Percentiles rank a stretch among this genome's conserved stretches.
Conservation (phyloP, 768 basidiomycete species). For the Fibroporia radiculosa region DNA sequence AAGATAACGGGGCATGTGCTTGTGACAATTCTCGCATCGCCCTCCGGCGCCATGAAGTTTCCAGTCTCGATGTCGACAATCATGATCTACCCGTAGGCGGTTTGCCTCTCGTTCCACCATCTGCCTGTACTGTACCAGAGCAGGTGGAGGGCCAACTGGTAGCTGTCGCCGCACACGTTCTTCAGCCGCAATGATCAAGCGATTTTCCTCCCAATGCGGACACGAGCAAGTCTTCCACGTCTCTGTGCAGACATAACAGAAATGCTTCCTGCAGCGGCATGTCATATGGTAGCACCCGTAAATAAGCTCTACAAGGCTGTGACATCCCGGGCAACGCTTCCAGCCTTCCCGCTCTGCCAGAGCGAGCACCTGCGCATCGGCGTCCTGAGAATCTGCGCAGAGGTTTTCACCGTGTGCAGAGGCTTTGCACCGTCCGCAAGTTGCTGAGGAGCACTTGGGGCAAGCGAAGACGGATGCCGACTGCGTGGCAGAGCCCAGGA, state of each 20-base stretch:
- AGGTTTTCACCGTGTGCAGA: slow-evolving; percentile 29
- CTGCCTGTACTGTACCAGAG: neutral
- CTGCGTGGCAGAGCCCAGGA: slow-evolving; percentile 36
- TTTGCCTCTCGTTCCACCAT: slow-evolving; percentile 27
- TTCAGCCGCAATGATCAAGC: slow-evolving; percentile 35
- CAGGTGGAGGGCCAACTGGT: slow-evolving; percentile 4
- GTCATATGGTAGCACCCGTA: slow-evolving; percentile 35
- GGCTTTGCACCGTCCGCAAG: slow-evolving; percentile 46
- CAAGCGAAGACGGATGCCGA: slow-evolving; percentile 25
- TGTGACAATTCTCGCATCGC: slow-evolving; percentile 38
- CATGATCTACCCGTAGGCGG: slow-evolving; percentile 42
- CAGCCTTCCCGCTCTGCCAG: slow-evolving; percentile 35
- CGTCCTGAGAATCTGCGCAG: slow-evolving; percentile 31
- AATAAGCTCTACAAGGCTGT: slow-evolving; percentile 23
- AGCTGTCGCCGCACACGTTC: slow-evolving; percentile 32
- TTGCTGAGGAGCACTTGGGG: slow-evolving; percentile 27
- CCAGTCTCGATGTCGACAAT: slow-evolving; percentile 43
- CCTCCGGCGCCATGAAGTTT: slow-evolving; percentile 34
- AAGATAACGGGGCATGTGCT: slow-evolving; percentile 35
- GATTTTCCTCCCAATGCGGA: slow-evolving; percentile 54
- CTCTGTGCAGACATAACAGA: slow-evolving; percentile 49
- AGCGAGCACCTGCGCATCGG: slow-evolving; percentile 33
- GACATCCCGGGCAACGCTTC: slow-evolving; percentile 32
- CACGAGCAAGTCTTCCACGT: slow-evolving; percentile 59
- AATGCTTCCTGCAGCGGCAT: slow-evolving; percentile 32